Base-by-base conservation (phyloP, 2,329 filamentous ascomycete species). In the Ascocoryne sarcoides region DNA sequence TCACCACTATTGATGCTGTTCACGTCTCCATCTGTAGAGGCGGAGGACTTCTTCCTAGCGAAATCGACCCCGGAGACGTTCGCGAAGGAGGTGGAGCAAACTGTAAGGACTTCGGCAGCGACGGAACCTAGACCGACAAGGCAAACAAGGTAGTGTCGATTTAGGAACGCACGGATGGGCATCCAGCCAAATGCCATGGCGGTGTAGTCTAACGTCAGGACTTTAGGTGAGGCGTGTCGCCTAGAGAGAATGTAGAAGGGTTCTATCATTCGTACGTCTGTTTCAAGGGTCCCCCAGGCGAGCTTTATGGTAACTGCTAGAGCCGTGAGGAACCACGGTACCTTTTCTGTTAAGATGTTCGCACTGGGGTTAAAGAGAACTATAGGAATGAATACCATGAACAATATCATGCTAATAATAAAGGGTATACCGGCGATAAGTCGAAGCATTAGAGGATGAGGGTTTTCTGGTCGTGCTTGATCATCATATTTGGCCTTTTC, bases 151-250 rank as follows among this genome's bases (percentile, higher is more conserved):
- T 71, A 70, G 57, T 86, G 78, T 0, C 73, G 63, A 53, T 84
- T 84, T 23, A 74, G 47, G 8, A 81, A 62, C 3, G 79, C 80
- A 44, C 70, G 68, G 33, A 82, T 51, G 0, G 79, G 75, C 16
- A 84, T 69, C 59, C 72, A 78, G 3, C 75, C 75, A 39, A 83
- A 84, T 4, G 82, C 79, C 51, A 83, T 73, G 19, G 79, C 79
- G 0, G 79, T 82, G 59, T 87, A 86, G 60, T 87, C 82, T 8
- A 86, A 70, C 0, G 76, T 79, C 5, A 87, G 69, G 2, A 76
- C 80, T 48, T 70, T 74, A 5, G 80, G 67, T 1, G 77, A 73
- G 3, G 82, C 81, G 48, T 82, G 74, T 3, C 82, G 72, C 38
- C 68, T 67, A 10, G 75, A 80, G 2, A 87, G 71, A 44, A 84